Conservation (phyloP, 163 green algal genomes). For the Chloroidium sp. region DNA sequence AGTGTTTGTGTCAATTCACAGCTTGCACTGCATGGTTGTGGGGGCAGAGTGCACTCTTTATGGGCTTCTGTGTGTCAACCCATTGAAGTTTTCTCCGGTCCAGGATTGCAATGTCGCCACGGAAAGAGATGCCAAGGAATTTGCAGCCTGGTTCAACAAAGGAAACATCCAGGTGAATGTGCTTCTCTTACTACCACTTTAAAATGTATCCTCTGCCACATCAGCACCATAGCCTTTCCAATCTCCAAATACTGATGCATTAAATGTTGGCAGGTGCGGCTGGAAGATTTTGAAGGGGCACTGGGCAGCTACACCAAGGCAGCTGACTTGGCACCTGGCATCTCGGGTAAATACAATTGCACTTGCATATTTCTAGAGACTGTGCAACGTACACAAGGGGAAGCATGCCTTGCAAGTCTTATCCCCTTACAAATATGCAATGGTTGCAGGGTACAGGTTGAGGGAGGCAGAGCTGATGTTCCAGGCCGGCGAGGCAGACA, state of each 20-base stretch:
- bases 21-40: too few species aligned
- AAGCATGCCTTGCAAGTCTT: not conserved
- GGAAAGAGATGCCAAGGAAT: slow-evolving; percentile 22
- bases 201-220: too few species aligned
- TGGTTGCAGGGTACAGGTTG: slow-evolving; percentile 17
- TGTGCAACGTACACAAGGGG: too few species aligned
- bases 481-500: slow-evolving; percentile 17
- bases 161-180: slow-evolving; percentile 13
- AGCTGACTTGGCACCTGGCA: slow-evolving; percentile 36
- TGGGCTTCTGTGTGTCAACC: too few species aligned
- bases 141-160: slow-evolving; percentile 40
- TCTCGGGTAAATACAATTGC: not conserved
- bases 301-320: slow-evolving; percentile 22
- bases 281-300: slow-evolving; percentile 21
- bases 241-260: too few species aligned
- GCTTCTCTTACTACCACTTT: too few species aligned
- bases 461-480: slow-evolving; percentile 30
- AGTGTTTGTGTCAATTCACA: too few species aligned
- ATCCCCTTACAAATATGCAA: not conserved
- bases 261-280: slow-evolving; percentile 7
- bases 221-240: too few species aligned
- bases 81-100: not conserved
- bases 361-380: not conserved
- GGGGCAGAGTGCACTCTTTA: too few species aligned
- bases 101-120: slow-evolving; percentile 30